Percentiles rank a stretch among this genome's conserved stretches.
These are phyloP conservation scores for Cucumis hystrix DNA, from an alignment of 306 rosid genomes.

Conservation along the genomic window DNA sequence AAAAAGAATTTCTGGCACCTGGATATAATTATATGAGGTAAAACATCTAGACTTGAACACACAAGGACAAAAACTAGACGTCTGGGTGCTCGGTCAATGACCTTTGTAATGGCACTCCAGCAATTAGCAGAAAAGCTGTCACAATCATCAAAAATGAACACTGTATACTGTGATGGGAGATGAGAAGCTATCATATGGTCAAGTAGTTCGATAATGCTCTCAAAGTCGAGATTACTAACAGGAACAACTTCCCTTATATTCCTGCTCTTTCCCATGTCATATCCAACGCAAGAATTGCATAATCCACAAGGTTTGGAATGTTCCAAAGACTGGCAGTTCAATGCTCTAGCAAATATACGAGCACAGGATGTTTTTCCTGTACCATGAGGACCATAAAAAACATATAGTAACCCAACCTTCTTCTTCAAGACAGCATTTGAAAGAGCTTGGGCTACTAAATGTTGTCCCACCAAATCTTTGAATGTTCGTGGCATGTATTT, in stretches of 20 bases:
- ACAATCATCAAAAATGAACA: conserved; percentile 87
- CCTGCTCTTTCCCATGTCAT: conserved; percentile 71
- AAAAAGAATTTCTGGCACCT: conserved; percentile 95
- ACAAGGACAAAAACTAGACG: conserved; percentile 92
- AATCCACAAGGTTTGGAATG: conserved; percentile 85
- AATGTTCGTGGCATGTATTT: conserved; percentile 78
- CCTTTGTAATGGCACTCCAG: conserved; percentile 91
- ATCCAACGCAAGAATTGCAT: conserved; percentile 77
- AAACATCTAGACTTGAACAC: conserved; percentile 89
- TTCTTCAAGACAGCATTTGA: conserved; percentile 69
- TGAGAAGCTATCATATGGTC: conserved; percentile 67
- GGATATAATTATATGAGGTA: conserved; percentile 96
- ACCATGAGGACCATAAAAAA: conserved; percentile 95
- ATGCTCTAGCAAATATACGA: conserved; percentile 82
- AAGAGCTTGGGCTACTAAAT: conserved; percentile 88
- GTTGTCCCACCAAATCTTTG: conserved; percentile 87
- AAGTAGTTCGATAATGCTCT: conserved; percentile 71
- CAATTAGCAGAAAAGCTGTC: conserved; percentile 68
- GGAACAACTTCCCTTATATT: conserved; percentile 85
- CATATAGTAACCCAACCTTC: conserved; percentile 76
- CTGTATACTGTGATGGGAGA: conserved; percentile 62
- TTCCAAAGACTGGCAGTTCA: conserved; percentile 76
- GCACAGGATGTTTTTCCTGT: conserved; percentile 95
- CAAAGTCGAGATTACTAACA: conserved; percentile 75
- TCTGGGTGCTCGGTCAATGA: conserved; percentile 96